Conservation (phyloP, 345 rosid species). For the Lepidium didymum region DNA sequence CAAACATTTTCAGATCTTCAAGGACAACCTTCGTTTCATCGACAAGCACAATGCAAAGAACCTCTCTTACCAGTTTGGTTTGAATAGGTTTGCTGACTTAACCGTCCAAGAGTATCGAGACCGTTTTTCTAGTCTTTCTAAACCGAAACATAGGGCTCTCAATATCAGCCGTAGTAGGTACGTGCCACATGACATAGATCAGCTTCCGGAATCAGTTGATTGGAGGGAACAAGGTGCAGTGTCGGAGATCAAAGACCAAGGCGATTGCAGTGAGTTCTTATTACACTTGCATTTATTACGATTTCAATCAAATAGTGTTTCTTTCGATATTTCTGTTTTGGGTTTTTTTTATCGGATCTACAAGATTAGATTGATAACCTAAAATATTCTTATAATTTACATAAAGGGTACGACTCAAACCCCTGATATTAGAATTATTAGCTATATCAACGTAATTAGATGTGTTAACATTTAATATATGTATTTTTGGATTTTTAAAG, state of each 20-base stretch:
- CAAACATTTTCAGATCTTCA: slow-evolving; percentile 54
- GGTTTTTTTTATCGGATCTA: too few relatives aligned
- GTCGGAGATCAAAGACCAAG: slow-evolving; percentile 61
- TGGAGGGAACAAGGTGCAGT: slow-evolving; percentile 86
- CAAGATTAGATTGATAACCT: too few relatives aligned
- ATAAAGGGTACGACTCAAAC: too few relatives aligned
- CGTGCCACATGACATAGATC: slow-evolving; percentile 41
- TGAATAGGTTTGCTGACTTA: slow-evolving; percentile 79
- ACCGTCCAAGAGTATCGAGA: slow-evolving; percentile 79
- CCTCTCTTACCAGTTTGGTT: slow-evolving; percentile 51
- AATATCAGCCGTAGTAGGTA: slow-evolving; percentile 37
- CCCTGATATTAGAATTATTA: too few relatives aligned
- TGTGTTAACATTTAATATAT: too few relatives aligned
- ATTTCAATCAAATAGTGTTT: too few relatives aligned
- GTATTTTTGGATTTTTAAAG: too few relatives aligned
- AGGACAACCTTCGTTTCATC: slow-evolving; percentile 68
- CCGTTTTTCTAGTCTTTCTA: slow-evolving; percentile 33
- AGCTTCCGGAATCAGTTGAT: slow-evolving; percentile 57
- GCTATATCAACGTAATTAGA: too few relatives aligned
- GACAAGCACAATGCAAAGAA: slow-evolving; percentile 64
- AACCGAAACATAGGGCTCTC: slow-evolving; percentile 25
- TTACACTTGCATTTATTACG: too few relatives aligned
- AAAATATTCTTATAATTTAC: too few relatives aligned
- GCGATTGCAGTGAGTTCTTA: slow-evolving; percentile 49
- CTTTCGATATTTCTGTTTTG: too few relatives aligned